Conservation (phyloP, 139 green algal genomes). For the Tetradesmus obliquus region DNA sequence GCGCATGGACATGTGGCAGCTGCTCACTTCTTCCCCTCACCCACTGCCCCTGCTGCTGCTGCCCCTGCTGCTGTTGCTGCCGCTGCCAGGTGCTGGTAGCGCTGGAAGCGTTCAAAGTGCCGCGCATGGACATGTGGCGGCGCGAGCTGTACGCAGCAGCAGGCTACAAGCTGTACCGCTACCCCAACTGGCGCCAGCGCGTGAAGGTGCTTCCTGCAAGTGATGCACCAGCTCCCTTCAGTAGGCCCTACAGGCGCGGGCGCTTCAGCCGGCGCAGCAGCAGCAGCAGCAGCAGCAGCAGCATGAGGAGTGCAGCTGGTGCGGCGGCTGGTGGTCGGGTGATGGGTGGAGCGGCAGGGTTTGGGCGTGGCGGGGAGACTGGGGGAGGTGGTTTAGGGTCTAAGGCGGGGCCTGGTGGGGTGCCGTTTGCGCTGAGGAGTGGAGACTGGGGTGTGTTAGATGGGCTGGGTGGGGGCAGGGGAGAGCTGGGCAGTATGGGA, state of each 20-base stretch:
- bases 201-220: background rate
- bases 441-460: conserved; percentile 33
- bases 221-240: background rate
- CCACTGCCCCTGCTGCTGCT: background rate
- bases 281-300: background rate
- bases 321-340: background rate
- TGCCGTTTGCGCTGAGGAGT: conserved; percentile 9
- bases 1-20: conserved; percentile 20
- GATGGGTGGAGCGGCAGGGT: background rate
- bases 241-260: conserved; percentile 8
- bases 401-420: background rate
- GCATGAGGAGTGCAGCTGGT: background rate
- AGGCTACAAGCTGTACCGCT: conserved; percentile 34
- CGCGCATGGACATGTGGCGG: conserved; percentile 45
- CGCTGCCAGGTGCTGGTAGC: conserved; percentile 44
- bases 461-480: conserved; percentile 8
- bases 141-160: conserved; percentile 43
- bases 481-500: conserved; percentile 11
- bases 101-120: conserved; percentile 34
- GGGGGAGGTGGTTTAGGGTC: background rate
- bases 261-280: conserved; percentile 14
- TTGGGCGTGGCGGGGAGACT: background rate
- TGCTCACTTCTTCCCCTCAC: too few species aligned
- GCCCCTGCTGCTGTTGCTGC: background rate
- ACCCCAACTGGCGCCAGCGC: conserved; percentile 18